phyloP scores from a whole-genome alignment of 306 rosid genomes.

The Morella rubra region DNA sequence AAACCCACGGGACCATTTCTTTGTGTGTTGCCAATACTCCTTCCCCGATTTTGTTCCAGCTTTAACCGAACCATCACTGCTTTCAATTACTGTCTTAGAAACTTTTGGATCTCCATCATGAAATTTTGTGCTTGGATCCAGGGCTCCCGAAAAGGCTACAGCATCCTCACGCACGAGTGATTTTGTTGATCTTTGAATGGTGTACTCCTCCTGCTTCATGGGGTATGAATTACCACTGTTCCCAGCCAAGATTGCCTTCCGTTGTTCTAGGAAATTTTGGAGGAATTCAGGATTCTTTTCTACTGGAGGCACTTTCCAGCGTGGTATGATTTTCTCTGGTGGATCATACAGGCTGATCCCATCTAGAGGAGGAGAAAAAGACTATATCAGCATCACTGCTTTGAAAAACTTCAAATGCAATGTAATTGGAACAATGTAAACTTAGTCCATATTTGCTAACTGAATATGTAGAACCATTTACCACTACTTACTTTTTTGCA shows the following conservation, averaged over 20 bases:
- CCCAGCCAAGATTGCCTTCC: conserved; percentile 39
- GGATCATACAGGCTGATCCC: conserved; percentile 89
- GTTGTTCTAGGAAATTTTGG: conserved; percentile 53
- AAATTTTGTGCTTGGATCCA: conserved; percentile 27
- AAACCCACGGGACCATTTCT: conserved; percentile 91
- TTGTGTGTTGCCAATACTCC: conserved; percentile 97
- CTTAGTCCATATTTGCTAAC: neutral
- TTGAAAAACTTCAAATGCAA: conserved; percentile 21
- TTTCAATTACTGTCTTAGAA: conserved; percentile 67
- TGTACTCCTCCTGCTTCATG: conserved; percentile 44
- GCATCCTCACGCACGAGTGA: conserved; percentile 38
- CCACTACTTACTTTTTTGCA: conserved; percentile 6
- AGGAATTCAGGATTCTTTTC: conserved; percentile 73
- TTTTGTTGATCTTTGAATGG: conserved; percentile 39
- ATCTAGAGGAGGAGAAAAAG: conserved; percentile 43
- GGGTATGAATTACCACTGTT: conserved; percentile 28
- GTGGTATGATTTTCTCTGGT: conserved; percentile 82
- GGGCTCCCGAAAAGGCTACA: conserved; percentile 26
- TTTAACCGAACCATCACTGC: conserved; percentile 85
- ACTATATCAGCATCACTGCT: conserved; percentile 24
- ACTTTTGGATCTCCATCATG: conserved; percentile 30
- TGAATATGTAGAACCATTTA: neutral
- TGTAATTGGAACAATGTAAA: neutral
- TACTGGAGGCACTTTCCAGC: conserved; percentile 79
- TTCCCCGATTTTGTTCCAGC: conserved; percentile 85